Evolutionary conservation across 169 alveolate genomes (phyloP), one percentile per base, ranked within the genome.

Genomic region (Cryptosporidium canis): DNA sequence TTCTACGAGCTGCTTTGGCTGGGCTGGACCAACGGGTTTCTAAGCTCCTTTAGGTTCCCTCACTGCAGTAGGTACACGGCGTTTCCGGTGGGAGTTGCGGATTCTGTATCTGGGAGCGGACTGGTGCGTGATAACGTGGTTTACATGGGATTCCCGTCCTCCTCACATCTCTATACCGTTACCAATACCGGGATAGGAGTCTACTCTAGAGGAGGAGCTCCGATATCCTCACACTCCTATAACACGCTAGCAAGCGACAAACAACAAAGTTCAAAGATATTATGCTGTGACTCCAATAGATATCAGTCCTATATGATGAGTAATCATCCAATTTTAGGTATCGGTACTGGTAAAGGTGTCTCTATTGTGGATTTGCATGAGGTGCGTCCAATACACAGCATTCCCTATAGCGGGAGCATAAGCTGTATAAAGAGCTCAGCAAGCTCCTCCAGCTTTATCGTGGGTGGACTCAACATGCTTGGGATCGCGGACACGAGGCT

Each of bases 11-110:
- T 77, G 5, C 72, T 77, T 77, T 77, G 87, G 87, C 63, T 77
- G 7, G 87, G 87, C 5, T 77, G 87, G 87, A 77, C 87, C 7
- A 77, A 77, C n/a, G 87, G 87, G 4, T 77, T 77, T 61, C 14
- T 77, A 5, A 77, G 87, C 35, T 77, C 87, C 11, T 77, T 77
- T 58, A 77, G 72, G 45, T 77, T 77, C 37, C 87, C 87, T 6
- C 87, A 77, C 18, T 77, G 87, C 21, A 77, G 72, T 44, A 77
- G 87, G 45, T 77, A 77, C 29, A 77, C 87, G 14, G 68, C 87
- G 7, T 77, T 77, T 44, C 87, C 87, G n/a, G 72, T 77, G 14
- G 87, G 87, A 21, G 29, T 77, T 8, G 77, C 77, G 5, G 87
- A 61, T n/a, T n/a, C 70, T 3, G 44, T 24, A 16, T 9, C 41